A percentile compares a stretch with the other conserved stretches of the same genome.
These are phyloP conservation scores for Acacia confusa DNA, from an alignment of 306 rosid species.

Conservation along the genomic window DNA sequence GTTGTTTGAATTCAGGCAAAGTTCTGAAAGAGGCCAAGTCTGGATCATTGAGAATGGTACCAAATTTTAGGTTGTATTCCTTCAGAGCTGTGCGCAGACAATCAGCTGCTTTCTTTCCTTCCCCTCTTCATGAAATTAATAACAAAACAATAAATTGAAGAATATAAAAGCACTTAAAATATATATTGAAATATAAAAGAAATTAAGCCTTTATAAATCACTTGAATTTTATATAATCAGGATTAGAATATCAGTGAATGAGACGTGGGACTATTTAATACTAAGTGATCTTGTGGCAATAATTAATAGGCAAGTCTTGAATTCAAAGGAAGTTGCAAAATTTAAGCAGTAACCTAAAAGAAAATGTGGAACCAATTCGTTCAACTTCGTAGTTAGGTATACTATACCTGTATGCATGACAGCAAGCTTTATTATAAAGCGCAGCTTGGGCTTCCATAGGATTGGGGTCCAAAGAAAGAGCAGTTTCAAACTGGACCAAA, in stretches of 20 bases:
- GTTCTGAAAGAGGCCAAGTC: constrained; percentile 97
- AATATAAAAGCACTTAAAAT: not conserved
- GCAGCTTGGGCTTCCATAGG: constrained; percentile 95
- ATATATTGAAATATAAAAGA: constrained; percentile 4
- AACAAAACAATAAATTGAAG: constrained; percentile 35
- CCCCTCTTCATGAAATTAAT: constrained; percentile 74
- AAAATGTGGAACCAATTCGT: constrained; percentile 15
- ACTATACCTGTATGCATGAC: constrained; percentile 90
- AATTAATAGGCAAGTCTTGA: not conserved
- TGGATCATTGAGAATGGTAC: constrained; percentile 93
- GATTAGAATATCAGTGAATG: constrained; percentile 20
- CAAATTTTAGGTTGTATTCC: constrained; percentile 88
- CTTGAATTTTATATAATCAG: not conserved
- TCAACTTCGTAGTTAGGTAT: not conserved
- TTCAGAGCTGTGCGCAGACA: constrained; percentile 85
- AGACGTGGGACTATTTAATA: not conserved
- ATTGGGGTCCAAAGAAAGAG: constrained; percentile 78
- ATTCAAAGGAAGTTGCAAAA: not conserved
- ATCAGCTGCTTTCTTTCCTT: constrained; percentile 90
- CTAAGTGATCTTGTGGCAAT: constrained; percentile 4
- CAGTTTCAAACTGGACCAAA: constrained; percentile 79
- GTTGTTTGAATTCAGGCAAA: constrained; percentile 88
- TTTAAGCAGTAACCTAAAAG: not conserved
- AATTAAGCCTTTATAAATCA: not conserved
- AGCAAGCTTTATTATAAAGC: constrained; percentile 92